Base-by-base conservation (phyloP, 208 protist genomes). In the Phytomonas francai region DNA sequence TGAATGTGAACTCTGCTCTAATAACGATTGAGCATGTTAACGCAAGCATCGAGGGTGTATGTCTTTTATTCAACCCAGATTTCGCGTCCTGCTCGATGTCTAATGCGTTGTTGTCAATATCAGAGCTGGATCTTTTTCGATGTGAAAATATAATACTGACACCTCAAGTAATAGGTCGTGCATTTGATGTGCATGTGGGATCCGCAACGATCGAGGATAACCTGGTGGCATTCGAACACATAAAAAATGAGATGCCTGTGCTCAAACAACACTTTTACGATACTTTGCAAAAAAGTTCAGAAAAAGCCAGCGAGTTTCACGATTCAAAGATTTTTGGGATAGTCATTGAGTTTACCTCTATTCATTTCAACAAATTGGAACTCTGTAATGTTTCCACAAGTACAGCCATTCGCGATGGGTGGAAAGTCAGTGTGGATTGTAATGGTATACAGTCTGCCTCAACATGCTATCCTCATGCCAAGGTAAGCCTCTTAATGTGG, bases 401-500 rank as follows among this genome's bases (percentile, higher is more conserved):
- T 45, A 45, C 39, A 45, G 39, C 39, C 19, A 45, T 45, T 45
- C 39, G 39, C 39, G 39, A 45, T 45, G 39, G 39, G 8, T 45
- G 39, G 39, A 45, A 45, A 45, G 39, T 45, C 39, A 45, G 39
- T 45, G 8, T 45, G 39, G 39, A 45, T 16, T 45, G 39, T 45
- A 45, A 45, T 22, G 39, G 39, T 45, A 14, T 16, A 45, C 39
- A 45, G 8, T 45, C 12, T 45, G 39, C 39, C 19, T 45, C 39
- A 45, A 11, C 39, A 45, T 45, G 39, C 8, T 45, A 45, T 14
- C 39, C 39, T 14, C 9, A 7, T 45, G 39, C 39, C 39, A 64
- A 45, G 39, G 39, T 45, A 16, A 45, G 39, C 11, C 39, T 45
- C 1, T 45, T 45, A 45, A 45, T 85, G 25, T 90, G 84, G 84